These are phyloP conservation scores for Penicillium sp. DNA, from an alignment of 2,329 filamentous ascomycete genomes.

Conservation along the genomic window DNA sequence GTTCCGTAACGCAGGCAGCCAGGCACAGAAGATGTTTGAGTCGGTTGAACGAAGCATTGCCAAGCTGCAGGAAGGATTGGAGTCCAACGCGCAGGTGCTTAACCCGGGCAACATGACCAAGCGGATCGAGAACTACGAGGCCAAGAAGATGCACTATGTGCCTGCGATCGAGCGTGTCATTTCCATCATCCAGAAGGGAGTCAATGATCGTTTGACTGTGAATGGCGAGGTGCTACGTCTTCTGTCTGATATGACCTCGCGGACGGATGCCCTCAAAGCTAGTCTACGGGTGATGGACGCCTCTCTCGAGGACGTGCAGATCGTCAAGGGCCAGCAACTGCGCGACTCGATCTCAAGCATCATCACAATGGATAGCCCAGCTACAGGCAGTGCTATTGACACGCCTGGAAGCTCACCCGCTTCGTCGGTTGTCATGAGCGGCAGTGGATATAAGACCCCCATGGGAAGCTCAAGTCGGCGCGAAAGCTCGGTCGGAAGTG, in stretches of 20 bases:
- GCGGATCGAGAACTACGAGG: constrained; percentile 90
- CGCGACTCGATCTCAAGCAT: constrained; percentile 93
- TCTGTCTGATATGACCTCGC: constrained; percentile 80
- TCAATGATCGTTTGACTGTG: constrained; percentile 90
- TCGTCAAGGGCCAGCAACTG: constrained; percentile 69
- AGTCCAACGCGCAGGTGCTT: constrained; percentile 71
- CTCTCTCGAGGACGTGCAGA: constrained; percentile 69
- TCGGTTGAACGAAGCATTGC: constrained; percentile 84
- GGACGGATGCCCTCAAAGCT: constrained; percentile 74
- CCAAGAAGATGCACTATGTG: constrained; percentile 91
- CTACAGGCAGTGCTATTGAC: constrained; percentile 67
- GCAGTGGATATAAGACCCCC: constrained; percentile 55
- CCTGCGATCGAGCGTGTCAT: constrained; percentile 90
- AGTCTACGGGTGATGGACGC: constrained; percentile 77
- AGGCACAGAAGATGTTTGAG: constrained; percentile 95
- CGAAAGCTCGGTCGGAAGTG: constrained; percentile 48
- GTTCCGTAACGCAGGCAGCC: constrained; percentile 86
- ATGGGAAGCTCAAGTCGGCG: constrained; percentile 50
- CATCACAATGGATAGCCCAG: constrained; percentile 77
- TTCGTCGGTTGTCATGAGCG: constrained; percentile 62
- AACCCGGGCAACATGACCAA: constrained; percentile 71
- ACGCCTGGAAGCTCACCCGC: constrained; percentile 73
- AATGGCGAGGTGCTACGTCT: constrained; percentile 92
- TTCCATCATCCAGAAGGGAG: constrained; percentile 91
- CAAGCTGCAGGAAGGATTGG: constrained; percentile 79